Percentiles rank a stretch among this genome's conserved stretches.
Conservation (phyloP, 768 basidiomycete species). For the Lentinula edodes region DNA sequence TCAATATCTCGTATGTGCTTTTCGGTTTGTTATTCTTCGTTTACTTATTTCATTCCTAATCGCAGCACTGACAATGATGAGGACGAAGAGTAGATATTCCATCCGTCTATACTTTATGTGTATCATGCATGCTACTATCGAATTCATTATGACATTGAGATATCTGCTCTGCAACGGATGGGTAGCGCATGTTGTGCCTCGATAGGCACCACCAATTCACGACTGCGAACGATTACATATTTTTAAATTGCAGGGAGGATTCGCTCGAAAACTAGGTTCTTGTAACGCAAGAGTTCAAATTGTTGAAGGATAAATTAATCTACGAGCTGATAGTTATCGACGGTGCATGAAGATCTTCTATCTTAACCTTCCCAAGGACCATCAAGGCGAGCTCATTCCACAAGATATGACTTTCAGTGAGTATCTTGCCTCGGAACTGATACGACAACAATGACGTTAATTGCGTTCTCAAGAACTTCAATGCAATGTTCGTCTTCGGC, state of each 20-base stretch:
- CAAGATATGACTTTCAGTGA: constrained; percentile 50
- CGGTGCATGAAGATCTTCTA: constrained; percentile 20
- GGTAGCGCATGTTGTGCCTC: no score
- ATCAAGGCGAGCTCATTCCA: constrained; percentile 75
- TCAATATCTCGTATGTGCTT: constrained; percentile 75
- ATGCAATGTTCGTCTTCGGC: constrained; percentile 70
- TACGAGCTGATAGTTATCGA: background rate
- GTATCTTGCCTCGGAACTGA: constrained; percentile 58
- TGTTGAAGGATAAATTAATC: background rate
- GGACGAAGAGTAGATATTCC: constrained; percentile 21
- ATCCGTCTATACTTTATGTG: background rate
- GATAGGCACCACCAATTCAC: no score
- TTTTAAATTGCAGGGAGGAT: background rate
- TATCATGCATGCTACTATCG: background rate
- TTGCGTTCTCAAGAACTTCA: constrained; percentile 72
- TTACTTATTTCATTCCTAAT: background rate
- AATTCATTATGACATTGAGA: background rate
- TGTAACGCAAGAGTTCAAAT: background rate
- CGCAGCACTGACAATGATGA: constrained; percentile 31
- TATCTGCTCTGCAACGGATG: background rate
- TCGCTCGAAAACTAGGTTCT: background rate
- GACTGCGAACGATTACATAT: no score
- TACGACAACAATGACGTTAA: constrained; percentile 54
- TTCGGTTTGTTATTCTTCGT: background rate
- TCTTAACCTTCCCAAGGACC: constrained; percentile 50